phyloP scores from a whole-genome alignment of 257 asterid species.

The Fraxinus quadrangulata region DNA sequence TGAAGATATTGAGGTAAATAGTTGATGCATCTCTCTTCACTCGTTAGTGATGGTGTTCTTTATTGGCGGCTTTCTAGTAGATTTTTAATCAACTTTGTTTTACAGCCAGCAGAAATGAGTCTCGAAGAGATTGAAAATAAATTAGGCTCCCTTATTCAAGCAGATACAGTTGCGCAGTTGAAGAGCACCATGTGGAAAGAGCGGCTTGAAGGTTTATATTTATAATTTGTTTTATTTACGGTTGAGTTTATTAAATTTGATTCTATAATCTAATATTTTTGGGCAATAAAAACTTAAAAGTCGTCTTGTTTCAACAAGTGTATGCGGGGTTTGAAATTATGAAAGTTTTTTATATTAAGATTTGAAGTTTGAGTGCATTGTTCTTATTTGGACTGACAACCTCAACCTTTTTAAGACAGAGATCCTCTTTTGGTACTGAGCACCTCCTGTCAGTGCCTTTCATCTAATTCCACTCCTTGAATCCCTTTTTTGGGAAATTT shows the following conservation, averaged over 20 bases:
- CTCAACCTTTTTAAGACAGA: background rate
- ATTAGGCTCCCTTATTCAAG: constrained; percentile 80
- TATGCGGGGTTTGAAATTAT: background rate
- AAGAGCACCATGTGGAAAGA: constrained; percentile 98
- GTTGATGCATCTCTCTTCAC: constrained; percentile 2
- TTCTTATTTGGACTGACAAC: background rate
- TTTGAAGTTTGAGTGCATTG: background rate
- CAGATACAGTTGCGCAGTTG: constrained; percentile 75
- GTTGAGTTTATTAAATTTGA: background rate
- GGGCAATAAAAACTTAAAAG: background rate
- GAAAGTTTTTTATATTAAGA: background rate
- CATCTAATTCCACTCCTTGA: background rate
- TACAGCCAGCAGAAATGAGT: constrained; percentile 94
- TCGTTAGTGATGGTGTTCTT: constrained; percentile 7
- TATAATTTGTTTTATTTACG: constrained; percentile 16
- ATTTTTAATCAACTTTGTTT: constrained; percentile 23
- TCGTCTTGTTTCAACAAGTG: background rate
- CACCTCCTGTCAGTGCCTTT: background rate
- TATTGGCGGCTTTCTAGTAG: background rate
- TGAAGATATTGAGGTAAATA: constrained; percentile 85
- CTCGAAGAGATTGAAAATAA: constrained; percentile 92
- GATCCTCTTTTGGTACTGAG: background rate
- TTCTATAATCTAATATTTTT: background rate
- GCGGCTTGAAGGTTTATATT: constrained; percentile 84
- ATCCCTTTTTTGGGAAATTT: background rate